Conservation (phyloP, 306 rosid genomes). For the Leucaena leucocephala region DNA sequence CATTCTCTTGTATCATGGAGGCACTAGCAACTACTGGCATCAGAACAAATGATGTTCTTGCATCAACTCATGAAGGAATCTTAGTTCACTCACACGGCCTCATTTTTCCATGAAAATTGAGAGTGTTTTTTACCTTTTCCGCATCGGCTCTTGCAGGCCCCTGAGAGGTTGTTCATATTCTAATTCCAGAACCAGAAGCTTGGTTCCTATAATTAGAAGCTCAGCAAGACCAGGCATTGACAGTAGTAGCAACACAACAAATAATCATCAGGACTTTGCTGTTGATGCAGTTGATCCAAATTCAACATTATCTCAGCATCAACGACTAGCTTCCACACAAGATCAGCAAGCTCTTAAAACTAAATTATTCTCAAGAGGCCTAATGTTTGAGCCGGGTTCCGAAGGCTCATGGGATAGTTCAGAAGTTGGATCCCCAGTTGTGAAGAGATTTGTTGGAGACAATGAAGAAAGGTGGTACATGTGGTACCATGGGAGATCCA, state of each 20-base stretch:
- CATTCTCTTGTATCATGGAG: neutral
- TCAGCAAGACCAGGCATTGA: neutral
- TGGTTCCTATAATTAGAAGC: neutral
- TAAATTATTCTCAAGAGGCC: constrained; percentile 22
- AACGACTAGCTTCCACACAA: neutral
- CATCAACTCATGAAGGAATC: neutral
- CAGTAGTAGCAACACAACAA: constrained; percentile 1
- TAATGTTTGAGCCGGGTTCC: constrained; percentile 49
- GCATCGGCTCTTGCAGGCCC: neutral
- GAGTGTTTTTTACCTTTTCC: neutral
- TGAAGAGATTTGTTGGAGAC: constrained; percentile 50
- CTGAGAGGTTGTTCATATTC: neutral
- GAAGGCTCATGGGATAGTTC: constrained; percentile 44
- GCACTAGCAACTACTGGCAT: neutral
- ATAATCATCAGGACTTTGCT: neutral
- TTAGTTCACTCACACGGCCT: neutral
- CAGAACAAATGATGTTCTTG: neutral
- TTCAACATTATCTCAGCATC: neutral
- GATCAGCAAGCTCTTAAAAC: neutral
- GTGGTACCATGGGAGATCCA: constrained; percentile 55
- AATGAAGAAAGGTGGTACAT: constrained; percentile 62
- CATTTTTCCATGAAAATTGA: neutral
- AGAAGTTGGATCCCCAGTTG: constrained; percentile 54
- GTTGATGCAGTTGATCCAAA: neutral
- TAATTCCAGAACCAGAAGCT: neutral